Evolutionary conservation across 1,284 basidiomycete species (phyloP), one percentile per base, ranked within the genome.

Genomic region (Moesziomyces aphidis): DNA sequence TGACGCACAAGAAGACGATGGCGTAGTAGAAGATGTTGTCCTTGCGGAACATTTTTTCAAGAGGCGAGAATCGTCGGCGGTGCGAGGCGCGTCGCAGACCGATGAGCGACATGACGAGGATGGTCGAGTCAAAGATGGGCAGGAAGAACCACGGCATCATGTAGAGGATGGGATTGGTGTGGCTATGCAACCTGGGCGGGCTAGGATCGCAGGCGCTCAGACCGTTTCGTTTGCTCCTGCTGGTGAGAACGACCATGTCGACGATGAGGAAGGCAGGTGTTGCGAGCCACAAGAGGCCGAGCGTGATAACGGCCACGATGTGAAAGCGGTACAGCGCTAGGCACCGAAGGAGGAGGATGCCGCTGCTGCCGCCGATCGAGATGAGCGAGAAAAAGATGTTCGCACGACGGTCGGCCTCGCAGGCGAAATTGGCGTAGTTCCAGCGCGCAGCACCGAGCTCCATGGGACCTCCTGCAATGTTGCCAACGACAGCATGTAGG

Each of bases 1-100:
- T 66, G 47, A 75, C 73, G 54, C 63, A 67, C 9, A 75, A 34
- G 34, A 75, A 69, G 23, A 66, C 62, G 36, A 66, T 66, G 56
- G 63, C 63, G 34, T 71, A 75, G 63, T 75, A 75, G 13, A 70
- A 54, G 54, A 75, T 70, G 55, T 75, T 75, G 63, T 75, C 73
- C 54, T 67, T 70, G 36, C 73, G 56, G 19, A 75, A 75, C 66
- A 75, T 70, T 31, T 63, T 56, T 44, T 75, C 73, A 10, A 75
- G 47, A 0, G 67, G 63, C 36, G 73, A 75, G 53, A 50, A 51
- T 15, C 67, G 46, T 62, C 73, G 45, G 51, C 67, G 62, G 47
- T 67, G 67, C 9, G 63, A 66, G 7, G 73, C 73, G 11, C 73
- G 55, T 44, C 61, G 55, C 1, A 75, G 55, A 15, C 73, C 73